Evolutionary conservation across 768 basidiomycete genomes (phyloP), one percentile per base, ranked within the genome.

Genomic region (Rhodotorula taiwanensis): DNA sequence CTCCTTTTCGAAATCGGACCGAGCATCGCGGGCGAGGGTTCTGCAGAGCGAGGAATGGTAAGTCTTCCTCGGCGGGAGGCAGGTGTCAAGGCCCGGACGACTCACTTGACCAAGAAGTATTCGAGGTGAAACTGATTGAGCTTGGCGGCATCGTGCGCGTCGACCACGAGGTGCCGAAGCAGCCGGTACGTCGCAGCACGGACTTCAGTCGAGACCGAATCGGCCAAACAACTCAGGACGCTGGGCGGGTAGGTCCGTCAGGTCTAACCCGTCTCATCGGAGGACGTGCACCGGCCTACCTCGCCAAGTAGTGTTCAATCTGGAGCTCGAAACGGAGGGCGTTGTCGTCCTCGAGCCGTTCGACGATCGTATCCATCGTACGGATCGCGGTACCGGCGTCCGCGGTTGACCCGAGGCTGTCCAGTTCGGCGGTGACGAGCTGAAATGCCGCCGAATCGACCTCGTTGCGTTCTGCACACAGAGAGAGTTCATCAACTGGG

Each of bases 41-140:
- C 59, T 60, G 55, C 6, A n/a, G 25, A 4, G 16, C 20, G 47
- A 31, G 23, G 43, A 14, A 36, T 52, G 53, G 60, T 36, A 63
- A 16, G 50, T 25, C 27, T n/a, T n/a, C n/a, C n/a, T n/a, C n/a
- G 25, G 52, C 64, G 42, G 69, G 58, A 43, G 41, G 27, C 13
- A n/a, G 53, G 23, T 21, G 15, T 2, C 30, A 47, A 13, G 58
- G 43, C 68, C 41, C 21, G n/a, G 20, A 31, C 5, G 44, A 72
- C 80, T 54, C 66, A 92, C 92, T 87, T 87, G 67, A 97, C 83
- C 50, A 98, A 83, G 72, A 88, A 90, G 86, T 89, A 92, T 69
- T 95, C 90, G 39, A 95, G 75, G 23, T 85, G 81, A 27, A 83
- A 81, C 58, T 79, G 79, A 18, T 82, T 80, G 36, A 95, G 77